These are phyloP conservation scores for Lepidium didymum DNA, from an alignment of 345 rosid species.

Conservation along the genomic window DNA sequence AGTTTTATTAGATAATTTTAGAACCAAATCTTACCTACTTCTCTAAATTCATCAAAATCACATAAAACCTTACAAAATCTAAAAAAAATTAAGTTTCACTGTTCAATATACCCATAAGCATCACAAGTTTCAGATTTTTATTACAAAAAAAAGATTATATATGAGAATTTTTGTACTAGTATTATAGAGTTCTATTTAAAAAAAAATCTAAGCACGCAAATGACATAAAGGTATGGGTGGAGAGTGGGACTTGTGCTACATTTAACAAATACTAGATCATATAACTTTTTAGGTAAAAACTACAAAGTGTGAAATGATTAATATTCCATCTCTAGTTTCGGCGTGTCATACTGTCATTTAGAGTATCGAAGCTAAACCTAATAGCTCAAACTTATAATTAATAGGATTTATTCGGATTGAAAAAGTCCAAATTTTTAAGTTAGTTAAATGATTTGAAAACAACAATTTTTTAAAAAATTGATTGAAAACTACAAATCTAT, in stretches of 20 bases:
- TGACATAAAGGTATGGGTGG: slow-evolving; percentile 4
- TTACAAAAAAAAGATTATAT: neutral
- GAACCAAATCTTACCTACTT: too few relatives aligned
- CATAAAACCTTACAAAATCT: too few relatives aligned
- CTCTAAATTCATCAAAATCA: too few relatives aligned
- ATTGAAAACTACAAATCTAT: neutral
- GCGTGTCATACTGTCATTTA: slow-evolving; percentile 5
- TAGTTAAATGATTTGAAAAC: neutral
- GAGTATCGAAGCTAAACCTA: neutral
- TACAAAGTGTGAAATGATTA: slow-evolving; percentile 13
- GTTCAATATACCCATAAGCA: too few relatives aligned
- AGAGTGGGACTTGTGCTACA: slow-evolving; percentile 6
- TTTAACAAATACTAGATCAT: neutral
- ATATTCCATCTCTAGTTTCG: slow-evolving; percentile 18
- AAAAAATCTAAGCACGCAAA: neutral
- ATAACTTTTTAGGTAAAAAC: neutral
- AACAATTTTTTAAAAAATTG: too few relatives aligned
- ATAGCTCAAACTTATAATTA: neutral
- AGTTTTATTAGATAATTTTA: too few relatives aligned
- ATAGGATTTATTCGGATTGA: neutral
- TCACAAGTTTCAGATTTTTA: too few relatives aligned
- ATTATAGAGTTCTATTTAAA: neutral
- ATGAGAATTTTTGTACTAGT: neutral
- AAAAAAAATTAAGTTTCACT: too few relatives aligned
- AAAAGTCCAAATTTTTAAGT: neutral